Conservation (phyloP, 2,329 filamentous ascomycete species). For the Colletotrichum lupini region DNA sequence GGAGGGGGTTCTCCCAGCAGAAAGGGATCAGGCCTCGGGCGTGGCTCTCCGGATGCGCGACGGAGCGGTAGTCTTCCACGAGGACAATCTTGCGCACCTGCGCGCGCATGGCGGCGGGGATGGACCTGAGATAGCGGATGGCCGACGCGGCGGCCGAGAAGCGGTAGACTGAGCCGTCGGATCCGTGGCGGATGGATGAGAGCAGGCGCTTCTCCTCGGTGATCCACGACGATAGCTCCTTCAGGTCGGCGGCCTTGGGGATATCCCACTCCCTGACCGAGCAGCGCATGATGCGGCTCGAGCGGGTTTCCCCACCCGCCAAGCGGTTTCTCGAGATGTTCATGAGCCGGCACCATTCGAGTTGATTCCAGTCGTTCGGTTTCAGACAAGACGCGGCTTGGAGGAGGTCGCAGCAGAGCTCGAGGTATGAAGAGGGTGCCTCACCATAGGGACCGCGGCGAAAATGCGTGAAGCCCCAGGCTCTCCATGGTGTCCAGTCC, state of each 20-base stretch:
- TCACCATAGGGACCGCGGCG: background rate
- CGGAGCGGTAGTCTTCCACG: background rate
- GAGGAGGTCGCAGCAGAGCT: background rate
- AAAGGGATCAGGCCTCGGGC: constrained; percentile 10
- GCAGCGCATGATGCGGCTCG: no score
- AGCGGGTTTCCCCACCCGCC: no score
- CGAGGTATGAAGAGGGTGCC: background rate
- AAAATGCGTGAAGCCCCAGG: no score
- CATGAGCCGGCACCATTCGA: background rate
- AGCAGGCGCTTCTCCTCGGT: no score
- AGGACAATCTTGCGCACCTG: background rate
- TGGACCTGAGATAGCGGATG: background rate
- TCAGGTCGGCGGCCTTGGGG: background rate
- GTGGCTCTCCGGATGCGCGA: background rate
- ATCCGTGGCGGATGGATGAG: background rate
- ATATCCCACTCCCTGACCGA: no score
- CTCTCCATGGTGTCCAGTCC: no score
- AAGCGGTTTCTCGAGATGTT: no score
- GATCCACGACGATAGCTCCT: background rate
- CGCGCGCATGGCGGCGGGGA: background rate
- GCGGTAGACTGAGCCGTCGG: background rate
- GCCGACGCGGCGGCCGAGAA: constrained; percentile 11
- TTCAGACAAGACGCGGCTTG: background rate
- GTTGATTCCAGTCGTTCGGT: background rate
- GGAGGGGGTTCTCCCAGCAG: constrained; percentile 1